phyloP scores from a whole-genome alignment of 78 protist genomes.

The Pigoraptor vietnamica region DNA sequence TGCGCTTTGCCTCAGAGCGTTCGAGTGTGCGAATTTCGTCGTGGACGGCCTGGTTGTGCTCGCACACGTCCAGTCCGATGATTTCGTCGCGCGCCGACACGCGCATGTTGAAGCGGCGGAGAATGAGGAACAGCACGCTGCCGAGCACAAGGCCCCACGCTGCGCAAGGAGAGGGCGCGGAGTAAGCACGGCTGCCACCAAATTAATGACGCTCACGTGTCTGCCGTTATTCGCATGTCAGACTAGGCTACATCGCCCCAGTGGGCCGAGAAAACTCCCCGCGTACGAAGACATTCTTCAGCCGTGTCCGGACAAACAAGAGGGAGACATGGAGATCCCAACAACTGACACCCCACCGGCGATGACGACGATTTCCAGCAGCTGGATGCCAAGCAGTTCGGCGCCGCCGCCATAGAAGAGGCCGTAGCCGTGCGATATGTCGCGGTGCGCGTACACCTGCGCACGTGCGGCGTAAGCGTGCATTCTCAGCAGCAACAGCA shows the following conservation, averaged over 20 bases:
- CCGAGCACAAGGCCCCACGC: neutral
- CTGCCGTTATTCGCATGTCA: neutral
- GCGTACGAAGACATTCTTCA: too few relatives aligned
- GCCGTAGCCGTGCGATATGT: neutral
- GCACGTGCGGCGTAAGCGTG: neutral
- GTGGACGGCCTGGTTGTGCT: neutral
- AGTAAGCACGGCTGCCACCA: too few relatives aligned
- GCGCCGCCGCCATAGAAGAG: neutral
- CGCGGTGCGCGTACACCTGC: neutral
- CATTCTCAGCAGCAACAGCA: neutral
- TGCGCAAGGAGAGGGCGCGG: neutral
- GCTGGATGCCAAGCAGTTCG: neutral
- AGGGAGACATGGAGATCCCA: too few relatives aligned
- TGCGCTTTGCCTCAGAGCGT: neutral
- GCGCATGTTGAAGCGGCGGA: neutral
- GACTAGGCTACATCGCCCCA: too few relatives aligned
- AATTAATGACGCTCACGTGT: too few relatives aligned
- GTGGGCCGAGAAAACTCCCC: too few relatives aligned
- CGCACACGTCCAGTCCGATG: neutral
- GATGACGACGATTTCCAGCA: neutral
- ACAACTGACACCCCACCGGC: too few relatives aligned
- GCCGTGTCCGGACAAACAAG: too few relatives aligned
- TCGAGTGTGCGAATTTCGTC: neutral
- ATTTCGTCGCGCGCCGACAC: neutral
- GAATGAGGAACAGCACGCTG: neutral